Conservation (phyloP, 2,329 filamentous ascomycete species). For the Lecanosticta acicola region DNA sequence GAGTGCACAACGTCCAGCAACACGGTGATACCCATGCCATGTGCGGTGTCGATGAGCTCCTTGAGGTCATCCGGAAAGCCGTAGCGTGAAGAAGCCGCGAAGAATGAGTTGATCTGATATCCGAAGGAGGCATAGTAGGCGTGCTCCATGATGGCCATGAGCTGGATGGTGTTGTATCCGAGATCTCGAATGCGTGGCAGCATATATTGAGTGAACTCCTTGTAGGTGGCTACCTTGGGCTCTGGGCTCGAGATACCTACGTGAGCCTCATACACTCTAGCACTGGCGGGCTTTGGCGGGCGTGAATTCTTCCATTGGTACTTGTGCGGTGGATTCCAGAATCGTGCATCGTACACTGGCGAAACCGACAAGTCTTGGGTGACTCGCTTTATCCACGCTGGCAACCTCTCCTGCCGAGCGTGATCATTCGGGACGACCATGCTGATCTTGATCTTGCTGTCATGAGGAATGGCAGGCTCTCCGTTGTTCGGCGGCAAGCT, state of each 20-base stretch:
- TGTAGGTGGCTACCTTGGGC: conserved; percentile 83
- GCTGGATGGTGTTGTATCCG: conserved; percentile 94
- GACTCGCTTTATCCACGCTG: conserved; percentile 95
- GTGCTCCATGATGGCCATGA: conserved; percentile 99
- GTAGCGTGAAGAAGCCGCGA: conserved; percentile 92
- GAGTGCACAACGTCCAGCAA: conserved; percentile 95
- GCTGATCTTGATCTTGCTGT: conserved; percentile 91
- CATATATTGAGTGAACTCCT: conserved; percentile 91
- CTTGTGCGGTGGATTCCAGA: conserved; percentile 90
- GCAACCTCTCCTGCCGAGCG: conserved; percentile 72
- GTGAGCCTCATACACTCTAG: conserved; percentile 97
- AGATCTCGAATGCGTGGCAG: conserved; percentile 82
- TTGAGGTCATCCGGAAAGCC: conserved; percentile 91
- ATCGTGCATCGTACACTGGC: conserved; percentile 86
- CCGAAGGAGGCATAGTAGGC: conserved; percentile 99
- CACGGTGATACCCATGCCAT: conserved; percentile 83
- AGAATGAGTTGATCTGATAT: conserved; percentile 98
- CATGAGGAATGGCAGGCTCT: conserved; percentile 75
- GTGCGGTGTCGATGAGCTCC: conserved; percentile 91
- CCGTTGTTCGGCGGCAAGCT: conserved; percentile 70
- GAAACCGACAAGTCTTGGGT: conserved; percentile 88
- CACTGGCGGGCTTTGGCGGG: conserved; percentile 76
- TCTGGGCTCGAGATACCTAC: conserved; percentile 95
- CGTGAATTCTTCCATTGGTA: conserved; percentile 80
- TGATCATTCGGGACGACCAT: conserved; percentile 74